Percentiles rank a stretch among this genome's conserved stretches.
Evolutionary conservation across 2,329 filamentous ascomycete genomes (phyloP).

Genomic region (Aspergillus floridensis): DNA sequence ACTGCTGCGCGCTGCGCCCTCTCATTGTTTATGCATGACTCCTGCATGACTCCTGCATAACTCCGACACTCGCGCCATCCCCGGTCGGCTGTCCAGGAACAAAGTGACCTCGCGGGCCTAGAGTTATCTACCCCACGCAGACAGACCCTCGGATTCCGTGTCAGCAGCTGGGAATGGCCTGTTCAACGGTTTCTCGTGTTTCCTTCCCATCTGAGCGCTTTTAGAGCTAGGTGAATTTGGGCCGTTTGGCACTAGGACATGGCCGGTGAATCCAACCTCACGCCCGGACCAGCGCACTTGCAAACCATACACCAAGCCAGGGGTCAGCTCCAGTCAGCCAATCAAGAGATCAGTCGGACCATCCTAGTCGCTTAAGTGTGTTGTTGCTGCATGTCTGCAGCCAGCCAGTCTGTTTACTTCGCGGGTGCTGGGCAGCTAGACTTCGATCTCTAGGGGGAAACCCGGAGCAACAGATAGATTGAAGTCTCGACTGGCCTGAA

Average conservation of each 20-base stretch:
- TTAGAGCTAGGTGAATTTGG: too few species aligned
- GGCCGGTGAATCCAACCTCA: constrained; percentile 9
- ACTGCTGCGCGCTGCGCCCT: neutral
- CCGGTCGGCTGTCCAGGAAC: too few species aligned
- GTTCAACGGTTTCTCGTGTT: neutral
- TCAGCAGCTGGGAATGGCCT: too few species aligned
- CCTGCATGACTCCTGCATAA: constrained; percentile 6
- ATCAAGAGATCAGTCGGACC: neutral
- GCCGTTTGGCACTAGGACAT: constrained; percentile 8
- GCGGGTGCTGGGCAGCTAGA: neutral
- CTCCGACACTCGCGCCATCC: neutral
- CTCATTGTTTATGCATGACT: constrained; percentile 5
- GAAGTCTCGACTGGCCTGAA: neutral
- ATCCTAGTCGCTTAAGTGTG: neutral
- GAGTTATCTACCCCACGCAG: too few species aligned
- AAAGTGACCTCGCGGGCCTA: too few species aligned
- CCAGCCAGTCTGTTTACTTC: neutral
- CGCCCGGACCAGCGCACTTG: constrained; percentile 1
- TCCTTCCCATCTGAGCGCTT: neutral
- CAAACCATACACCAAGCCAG: neutral
- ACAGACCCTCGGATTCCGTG: too few species aligned
- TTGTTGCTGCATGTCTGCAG: neutral
- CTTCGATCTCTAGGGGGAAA: neutral
- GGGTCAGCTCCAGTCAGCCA: neutral
- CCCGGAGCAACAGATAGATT: neutral